Conservation (phyloP, 345 rosid genomes). For the Cochlearia excelsa region DNA sequence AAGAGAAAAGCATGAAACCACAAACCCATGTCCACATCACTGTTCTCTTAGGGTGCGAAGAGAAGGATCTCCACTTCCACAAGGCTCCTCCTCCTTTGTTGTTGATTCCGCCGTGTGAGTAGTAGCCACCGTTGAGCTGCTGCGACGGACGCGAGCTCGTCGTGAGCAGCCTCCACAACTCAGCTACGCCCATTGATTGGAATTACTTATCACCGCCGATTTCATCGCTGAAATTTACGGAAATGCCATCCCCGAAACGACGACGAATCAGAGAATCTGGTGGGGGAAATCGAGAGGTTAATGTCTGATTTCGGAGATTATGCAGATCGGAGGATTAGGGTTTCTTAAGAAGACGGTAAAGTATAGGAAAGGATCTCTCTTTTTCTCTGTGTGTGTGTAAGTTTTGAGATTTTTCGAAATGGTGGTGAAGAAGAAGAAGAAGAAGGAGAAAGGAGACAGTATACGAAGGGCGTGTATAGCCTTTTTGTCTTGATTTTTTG, state of each 20-base stretch:
- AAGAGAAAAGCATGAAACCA: constrained; percentile 78
- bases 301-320: neutral
- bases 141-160: constrained; percentile 59
- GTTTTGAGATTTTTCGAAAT: constrained; percentile 24
- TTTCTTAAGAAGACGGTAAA: neutral
- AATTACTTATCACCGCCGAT: constrained; percentile 26
- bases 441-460: constrained; percentile 24
- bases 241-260: constrained; percentile 36
- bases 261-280: constrained; percentile 31
- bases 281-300: neutral
- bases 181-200: constrained; percentile 47
- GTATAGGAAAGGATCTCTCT: constrained; percentile 26
- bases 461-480: constrained; percentile 10
- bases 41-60: constrained; percentile 41
- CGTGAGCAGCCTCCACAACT: constrained; percentile 49
- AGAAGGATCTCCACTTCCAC: constrained; percentile 51
- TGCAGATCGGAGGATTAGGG: constrained; percentile 38
- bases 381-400: constrained; percentile 5
- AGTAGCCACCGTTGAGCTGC: constrained; percentile 43
- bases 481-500: constrained; percentile 14
- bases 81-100: constrained; percentile 10
- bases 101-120: constrained; percentile 30
- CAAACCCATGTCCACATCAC: constrained; percentile 68
- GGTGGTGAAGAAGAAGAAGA: neutral
- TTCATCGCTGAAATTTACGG: constrained; percentile 40